Base-by-base conservation (phyloP, 805 yeast genomes). In the Lipomyces yamadae region DNA sequence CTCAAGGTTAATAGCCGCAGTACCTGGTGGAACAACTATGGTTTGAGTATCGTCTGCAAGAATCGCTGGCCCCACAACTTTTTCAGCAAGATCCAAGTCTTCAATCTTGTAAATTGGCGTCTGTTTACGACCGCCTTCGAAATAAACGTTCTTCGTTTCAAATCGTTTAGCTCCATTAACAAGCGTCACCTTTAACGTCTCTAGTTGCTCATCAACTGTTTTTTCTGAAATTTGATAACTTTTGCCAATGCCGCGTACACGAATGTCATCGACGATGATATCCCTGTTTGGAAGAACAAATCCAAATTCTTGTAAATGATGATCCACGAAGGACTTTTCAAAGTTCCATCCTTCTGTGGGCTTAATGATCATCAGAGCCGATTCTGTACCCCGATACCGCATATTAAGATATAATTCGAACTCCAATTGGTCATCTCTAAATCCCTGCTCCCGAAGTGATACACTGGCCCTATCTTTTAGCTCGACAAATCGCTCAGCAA, bases 311-410 rank as follows among this genome's bases (percentile, higher is more conserved):
- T 86, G 81, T 69, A 83, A 80, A 74, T 90, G 96, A 63, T 81
- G 78, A 13, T 81, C 80, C 56, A 82, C 77, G 75, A 89, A 90
- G 59, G 81, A 80, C 48, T 78, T 74, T 18, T 76, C 73, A 72
- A 83, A 85, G 34, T 80, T 78, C 73, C 73, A 70, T 66, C 76
- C 61, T 37, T 67, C 72, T 2, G 56, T 18, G 2, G 75, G 75
- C 50, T 73, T 67, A 45, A 63, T 77, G n/a, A 90, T 85, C 90
- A 92, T 89, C 69, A 93, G 78, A 53, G 89, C 88, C 2, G 97
- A 89, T 74, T 93, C 97, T n/a, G 97, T 89, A 7, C 97, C 97
- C 69, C 86, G 86, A 75, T 90, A 93, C 74, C 96, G 83, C 82
- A 92, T 79, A 75, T 92, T 92, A 69, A 92, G 78, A 72, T 84